Base-by-base conservation (phyloP, 208 protist genomes). In the Leishmania martiniquensis region DNA sequence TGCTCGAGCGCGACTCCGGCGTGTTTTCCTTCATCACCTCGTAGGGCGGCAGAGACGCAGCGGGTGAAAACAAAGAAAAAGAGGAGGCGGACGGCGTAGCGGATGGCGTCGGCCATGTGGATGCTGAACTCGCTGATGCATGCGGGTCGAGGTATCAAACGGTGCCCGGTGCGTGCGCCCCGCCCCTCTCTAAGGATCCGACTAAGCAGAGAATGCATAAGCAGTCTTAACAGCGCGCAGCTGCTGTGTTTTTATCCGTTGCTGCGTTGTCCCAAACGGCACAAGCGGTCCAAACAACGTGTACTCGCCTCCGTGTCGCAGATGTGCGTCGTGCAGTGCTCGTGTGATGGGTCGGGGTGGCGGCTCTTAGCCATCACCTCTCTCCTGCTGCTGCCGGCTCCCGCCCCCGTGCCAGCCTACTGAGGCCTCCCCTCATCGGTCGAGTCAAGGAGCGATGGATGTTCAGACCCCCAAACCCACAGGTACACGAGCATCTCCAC, bases 1-100 rank as follows among this genome's bases (percentile, higher is more conserved):
- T 97, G 80, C 85, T 97, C 1, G 87, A 94, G 81, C 77, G 91
- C 10, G 91, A 95, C 66, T 87, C 90, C 4, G 85, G 87, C 32
- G 85, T 92, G 69, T 95, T 91, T 63, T 95, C 91, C 20, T 97
- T 97, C 84, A 85, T 97, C 62, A 95, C 93, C 0, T 90, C 87
- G 20, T 95, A 74, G 49, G 34, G 34, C n/a, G 29, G 20, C 52
- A 22, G 22, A 22, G 42, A 49, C 22, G 63, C 10, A 32, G 63
- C 4, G 63, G 5, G 63, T 10, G 25, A 29, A 42, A 15, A 45
- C 10, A n/a, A 3, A 22, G 37, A 57, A 57, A 10, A 29, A 42
- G 5, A 45, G 25, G 22, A 3, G 39, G 37, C 22, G 29, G 22
- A 22, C 13, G 34, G 22, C 0, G 39, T 69, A 69, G 20, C 20